Base-by-base conservation (phyloP, 495 filamentous ascomycete species). In the Neurospora sp. region DNA sequence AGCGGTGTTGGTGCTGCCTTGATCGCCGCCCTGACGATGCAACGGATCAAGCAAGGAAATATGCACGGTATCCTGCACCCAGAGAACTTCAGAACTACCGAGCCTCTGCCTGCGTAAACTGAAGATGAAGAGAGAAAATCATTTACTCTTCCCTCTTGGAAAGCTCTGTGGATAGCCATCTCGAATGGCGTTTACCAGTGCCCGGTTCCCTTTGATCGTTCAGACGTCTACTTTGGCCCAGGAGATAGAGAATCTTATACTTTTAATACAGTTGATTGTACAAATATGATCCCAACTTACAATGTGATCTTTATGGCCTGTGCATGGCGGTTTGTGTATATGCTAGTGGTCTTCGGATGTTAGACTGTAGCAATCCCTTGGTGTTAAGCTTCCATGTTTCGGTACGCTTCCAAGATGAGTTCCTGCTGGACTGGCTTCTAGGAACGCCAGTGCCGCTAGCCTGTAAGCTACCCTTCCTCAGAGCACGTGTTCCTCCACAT, bases 1-100 rank as follows among this genome's bases (percentile, higher is more conserved):
- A 92, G 89, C 73, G 95, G 95, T 88, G 95, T 98, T n/a, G 95
- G 95, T 71, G 95, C 95, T 71, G 95, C 95, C 0, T 83, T 98
- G 69, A 97, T 98, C 85, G 95, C 95, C 19, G 95, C 94, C 36
- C 83, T 98, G 82, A 98, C 95, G 19, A 81, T 98, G 81, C 93
- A 97, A 88, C 85, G 94, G 36, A 89, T 94, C 75, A 88, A 90
- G 84, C 87, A 89, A 54, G 94, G 94, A 28, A 93, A 94, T 78
- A 74, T 90, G 78, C 91, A 90, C 39, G 94, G 93, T 77, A 93
- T 97, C 76, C 84, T 89, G 75, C 88, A 96, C 82, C 88, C 89
- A 59, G 90, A 92, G 78, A 88, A 88, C 73, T 89, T 85, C 77
- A 80, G 81, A 36, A 66, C 54, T 34, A 19, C 28, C 15, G 54